Conservation (phyloP, 2,329 filamentous ascomycete species). For the Aureobasidium musti region DNA sequence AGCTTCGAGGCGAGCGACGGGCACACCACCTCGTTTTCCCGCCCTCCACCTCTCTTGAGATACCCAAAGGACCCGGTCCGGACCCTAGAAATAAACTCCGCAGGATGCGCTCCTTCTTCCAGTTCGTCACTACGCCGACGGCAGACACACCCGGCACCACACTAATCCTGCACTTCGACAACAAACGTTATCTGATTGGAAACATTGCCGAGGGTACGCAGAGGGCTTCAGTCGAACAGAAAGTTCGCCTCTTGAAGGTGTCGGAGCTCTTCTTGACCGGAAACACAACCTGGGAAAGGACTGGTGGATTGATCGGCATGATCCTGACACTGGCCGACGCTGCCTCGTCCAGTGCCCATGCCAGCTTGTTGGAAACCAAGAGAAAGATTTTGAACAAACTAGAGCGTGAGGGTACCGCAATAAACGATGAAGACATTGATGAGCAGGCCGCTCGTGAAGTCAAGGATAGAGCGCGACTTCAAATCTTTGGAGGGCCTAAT, state of each 20-base stretch:
- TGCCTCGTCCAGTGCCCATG: conserved; percentile 51
- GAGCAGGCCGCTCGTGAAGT: conserved; percentile 37
- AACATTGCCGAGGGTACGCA: conserved; percentile 82
- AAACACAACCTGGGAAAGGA: conserved; percentile 69
- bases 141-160: conserved; percentile 82
- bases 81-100: neutral
- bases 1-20: neutral
- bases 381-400: conserved; percentile 38
- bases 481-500: conserved; percentile 80
- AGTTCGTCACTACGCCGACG: conserved; percentile 79
- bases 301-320: conserved; percentile 81
- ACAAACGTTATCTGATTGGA: conserved; percentile 82
- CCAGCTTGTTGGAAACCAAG: conserved; percentile 48
- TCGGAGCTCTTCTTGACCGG: conserved; percentile 84
- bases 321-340: conserved; percentile 80
- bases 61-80: neutral
- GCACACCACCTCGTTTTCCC: conserved; percentile 22
- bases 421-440: conserved; percentile 35
- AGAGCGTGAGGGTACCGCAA: conserved; percentile 36
- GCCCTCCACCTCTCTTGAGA: neutral
- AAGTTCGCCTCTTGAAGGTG: conserved; percentile 63
- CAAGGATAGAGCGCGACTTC: conserved; percentile 50
- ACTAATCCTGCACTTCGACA: conserved; percentile 76
- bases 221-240: conserved; percentile 70
- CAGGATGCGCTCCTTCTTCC: conserved; percentile 70